Conservation (phyloP, 73 alveolate genomes). For the Uronychia setigera region DNA sequence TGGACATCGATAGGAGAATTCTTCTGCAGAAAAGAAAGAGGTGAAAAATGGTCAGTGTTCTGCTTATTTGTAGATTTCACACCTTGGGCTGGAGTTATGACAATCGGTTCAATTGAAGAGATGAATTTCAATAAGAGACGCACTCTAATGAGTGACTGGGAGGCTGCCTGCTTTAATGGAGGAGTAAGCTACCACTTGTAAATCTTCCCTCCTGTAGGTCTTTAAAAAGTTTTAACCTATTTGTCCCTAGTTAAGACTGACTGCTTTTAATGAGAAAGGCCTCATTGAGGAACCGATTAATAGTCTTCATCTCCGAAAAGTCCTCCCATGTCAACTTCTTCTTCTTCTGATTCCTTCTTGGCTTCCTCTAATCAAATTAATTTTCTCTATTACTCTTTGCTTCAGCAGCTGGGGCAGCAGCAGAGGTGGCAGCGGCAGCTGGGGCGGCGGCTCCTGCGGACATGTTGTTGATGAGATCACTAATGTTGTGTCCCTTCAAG, state of each 20-base stretch:
- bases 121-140: constrained; percentile 15
- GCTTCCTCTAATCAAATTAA: constrained; percentile 17
- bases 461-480: constrained; percentile 67
- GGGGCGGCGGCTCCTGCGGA: constrained; percentile 83
- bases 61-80: background rate
- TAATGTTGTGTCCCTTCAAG: constrained; percentile 76
- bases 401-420: constrained; percentile 62
- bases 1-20: too few relatives aligned
- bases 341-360: constrained; percentile 50
- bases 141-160: constrained; percentile 38
- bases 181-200: constrained; percentile 19
- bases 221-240: background rate
- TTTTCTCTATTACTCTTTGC: constrained; percentile 18
- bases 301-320: constrained; percentile 59
- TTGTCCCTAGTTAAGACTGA: background rate
- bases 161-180: constrained; percentile 20
- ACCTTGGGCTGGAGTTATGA: background rate
- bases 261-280: constrained; percentile 1
- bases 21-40: too few relatives aligned
- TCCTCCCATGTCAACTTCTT: constrained; percentile 67
- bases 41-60: background rate
- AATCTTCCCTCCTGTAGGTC: background rate
- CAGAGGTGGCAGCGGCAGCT: constrained; percentile 71
- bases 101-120: background rate
- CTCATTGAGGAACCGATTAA: constrained; percentile 2